Base-by-base conservation (phyloP, 768 basidiomycete species). In the Ramaria rubella region DNA sequence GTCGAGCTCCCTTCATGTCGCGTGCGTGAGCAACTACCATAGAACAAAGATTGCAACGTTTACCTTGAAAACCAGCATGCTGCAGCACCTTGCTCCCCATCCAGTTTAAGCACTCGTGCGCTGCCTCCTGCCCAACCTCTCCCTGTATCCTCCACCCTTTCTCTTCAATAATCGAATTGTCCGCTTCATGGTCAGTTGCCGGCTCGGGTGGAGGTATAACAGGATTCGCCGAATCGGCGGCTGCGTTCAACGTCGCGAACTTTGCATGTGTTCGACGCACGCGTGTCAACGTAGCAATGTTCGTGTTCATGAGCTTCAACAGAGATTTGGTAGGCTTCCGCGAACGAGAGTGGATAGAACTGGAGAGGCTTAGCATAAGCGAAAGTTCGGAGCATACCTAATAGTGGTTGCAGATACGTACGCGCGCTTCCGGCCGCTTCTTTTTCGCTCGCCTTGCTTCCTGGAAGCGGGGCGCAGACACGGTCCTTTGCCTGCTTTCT, bases 21-120 rank as follows among this genome's bases (percentile, higher is more conserved):
- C 17, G 24, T 26, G 27, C 24, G 46, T 21, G 2, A 42, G 4
- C 40, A 14, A 17, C 6, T n/a, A 17, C 40, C n/a, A 7, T n/a
- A 5, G 23, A 14, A 48, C 4, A 19, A 5, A 48, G 24, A 2
- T 15, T 7, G 5, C 24, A 26, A 14, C 24, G 70, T 83, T 56
- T 56, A 87, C 93, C 90, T 77, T 96, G 94, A 65, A 96, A 96
- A 2, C 94, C 94, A 48, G 79, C 77, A 74, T 96, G 94, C 62
- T 95, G 92, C 63, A 96, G 65, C 50, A 95, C 77, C 72, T 90
- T 92, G 52, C 73, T 72, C 23, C 80, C 75, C 78, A 82, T 80
- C 89, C 85, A 91, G 61, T 76, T 73, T 64, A 86, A 65, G 71
- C 86, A 94, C 55, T 82, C 77, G 43, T 72, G 69, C 7, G 85